Evolutionary conservation across 805 yeast species (phyloP), one percentile per base, ranked within the genome.

Genomic region (Suhomyces sp.): DNA sequence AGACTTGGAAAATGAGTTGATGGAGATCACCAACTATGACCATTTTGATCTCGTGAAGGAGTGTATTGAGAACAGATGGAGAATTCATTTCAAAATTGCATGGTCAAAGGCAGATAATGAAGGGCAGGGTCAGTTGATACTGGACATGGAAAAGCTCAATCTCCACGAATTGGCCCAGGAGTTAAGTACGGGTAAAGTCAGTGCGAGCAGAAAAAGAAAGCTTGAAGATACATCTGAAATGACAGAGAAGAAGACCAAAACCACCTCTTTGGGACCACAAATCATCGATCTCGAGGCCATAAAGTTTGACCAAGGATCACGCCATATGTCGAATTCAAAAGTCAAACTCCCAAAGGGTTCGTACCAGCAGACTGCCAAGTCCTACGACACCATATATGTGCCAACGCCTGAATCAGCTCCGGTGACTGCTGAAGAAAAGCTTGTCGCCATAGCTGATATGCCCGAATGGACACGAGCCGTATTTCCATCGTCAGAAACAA

Each of bases 301-400:
- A 5, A 76, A 75, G 0, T 87, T 89, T 61, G 90, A 86, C 33
- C 86, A 88, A 63, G 93, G 94, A 0, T 73, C 87, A 0, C 87
- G 82, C 57, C 71, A 87, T 9, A 77, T 86, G 81, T 79, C 91
- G 1, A 76, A 80, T 0, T 71, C 86, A 0, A 86, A 84, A 53
- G 82, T 94, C 20, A 78, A 79, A 49, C 78, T 94, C 3, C 98
- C 99, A 0, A 79, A 79, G 52, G 96, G 96, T 3, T 87, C 98
- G 0, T 87, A 82, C 64, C 90, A 88, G 61, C 81, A 87, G 53
- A 81, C 82, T 10, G 84, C 84, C 56, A 83, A 81, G 53, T 71
- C 80, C 4, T 93, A 93, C 69, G 98, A 93, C 62, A 96, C 90
- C 59, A 88, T 92, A 35, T 91, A 85, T 55, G 82, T 94, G n/a